A percentile compares a stretch with the other conserved stretches of the same genome.
phyloP scores from a whole-genome alignment of 768 basidiomycete genomes.

The Amanita polypyramis region DNA sequence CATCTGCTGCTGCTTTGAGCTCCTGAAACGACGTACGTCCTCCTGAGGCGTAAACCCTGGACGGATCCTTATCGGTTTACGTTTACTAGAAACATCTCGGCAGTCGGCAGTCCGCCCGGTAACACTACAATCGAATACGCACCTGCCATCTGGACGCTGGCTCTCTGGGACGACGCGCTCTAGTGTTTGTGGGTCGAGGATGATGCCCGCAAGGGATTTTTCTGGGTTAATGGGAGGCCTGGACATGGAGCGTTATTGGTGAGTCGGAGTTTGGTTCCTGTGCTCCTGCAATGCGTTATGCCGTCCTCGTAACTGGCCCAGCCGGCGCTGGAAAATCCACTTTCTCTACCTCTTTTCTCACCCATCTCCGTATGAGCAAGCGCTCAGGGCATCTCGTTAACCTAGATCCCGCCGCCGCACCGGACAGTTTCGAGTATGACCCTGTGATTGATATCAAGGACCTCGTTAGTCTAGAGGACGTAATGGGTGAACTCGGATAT shows the following conservation, averaged over 20 bases:
- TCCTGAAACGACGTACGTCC: constrained; percentile 80
- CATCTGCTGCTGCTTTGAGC: constrained; percentile 63
- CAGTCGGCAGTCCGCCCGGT: constrained; percentile 9
- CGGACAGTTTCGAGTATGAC: constrained; percentile 82
- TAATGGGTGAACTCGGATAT: constrained; percentile 90
- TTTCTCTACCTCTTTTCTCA: constrained; percentile 79
- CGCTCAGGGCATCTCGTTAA: constrained; percentile 90
- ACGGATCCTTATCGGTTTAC: constrained; percentile 82
- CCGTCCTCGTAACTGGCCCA: constrained; percentile 86
- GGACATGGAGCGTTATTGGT: constrained; percentile 39
- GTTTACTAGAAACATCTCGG: constrained; percentile 39
- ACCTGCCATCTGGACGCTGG: constrained; percentile 78
- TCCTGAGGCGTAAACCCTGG: constrained; percentile 95
- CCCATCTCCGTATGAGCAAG: constrained; percentile 75
- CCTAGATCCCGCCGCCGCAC: constrained; percentile 88
- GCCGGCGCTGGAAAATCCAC: constrained; percentile 98
- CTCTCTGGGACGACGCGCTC: constrained; percentile 87
- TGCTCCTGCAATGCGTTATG: constrained; percentile 60
- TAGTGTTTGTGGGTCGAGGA: constrained; percentile 75
- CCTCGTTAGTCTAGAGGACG: constrained; percentile 86
- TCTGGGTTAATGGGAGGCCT: constrained; percentile 67
- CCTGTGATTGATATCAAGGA: constrained; percentile 93
- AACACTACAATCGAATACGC: constrained; percentile 21
- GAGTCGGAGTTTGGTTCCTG: constrained; percentile 1
- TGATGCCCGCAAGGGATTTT: constrained; percentile 66